Percentiles rank a stretch among this genome's conserved stretches.
These are phyloP conservation scores for Annulohypoxylon moriforme DNA, from an alignment of 495 filamentous ascomycete species.

Conservation along the genomic window DNA sequence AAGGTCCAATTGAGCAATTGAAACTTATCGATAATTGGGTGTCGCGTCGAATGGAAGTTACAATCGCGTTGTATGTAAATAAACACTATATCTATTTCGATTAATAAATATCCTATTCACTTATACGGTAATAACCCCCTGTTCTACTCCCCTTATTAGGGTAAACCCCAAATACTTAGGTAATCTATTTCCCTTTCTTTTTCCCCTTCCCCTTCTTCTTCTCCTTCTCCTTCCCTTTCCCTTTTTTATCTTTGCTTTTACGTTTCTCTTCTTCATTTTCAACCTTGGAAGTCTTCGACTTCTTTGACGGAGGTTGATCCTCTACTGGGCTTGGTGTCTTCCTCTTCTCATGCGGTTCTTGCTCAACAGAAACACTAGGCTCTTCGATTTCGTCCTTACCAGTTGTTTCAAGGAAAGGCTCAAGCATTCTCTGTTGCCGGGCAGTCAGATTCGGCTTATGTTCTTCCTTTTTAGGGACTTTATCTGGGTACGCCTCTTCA, in stretches of 20 bases:
- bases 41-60: not conserved
- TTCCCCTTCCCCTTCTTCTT: not conserved
- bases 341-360: not conserved
- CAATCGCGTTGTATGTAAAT: not conserved
- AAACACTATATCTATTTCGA: not conserved
- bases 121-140: not conserved
- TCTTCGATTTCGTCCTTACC: not conserved
- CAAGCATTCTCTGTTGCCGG: not conserved
- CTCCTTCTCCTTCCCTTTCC: too few relatives aligned
- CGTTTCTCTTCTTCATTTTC: not conserved
- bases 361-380: not conserved
- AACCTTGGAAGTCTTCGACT: not conserved
- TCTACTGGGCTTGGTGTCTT: not conserved
- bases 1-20: not conserved
- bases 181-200: not conserved
- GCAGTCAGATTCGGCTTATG: not conserved
- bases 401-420: not conserved
- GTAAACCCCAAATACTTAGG: not conserved
- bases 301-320: not conserved
- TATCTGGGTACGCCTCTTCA: not conserved
- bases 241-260: too few relatives aligned
- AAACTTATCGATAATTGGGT: not conserved
- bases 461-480: not conserved
- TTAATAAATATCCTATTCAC: not conserved
- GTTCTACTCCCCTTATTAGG: not conserved